Conservation (phyloP, 139 green algal genomes). For the Chlamydomonas schloesseri region DNA sequence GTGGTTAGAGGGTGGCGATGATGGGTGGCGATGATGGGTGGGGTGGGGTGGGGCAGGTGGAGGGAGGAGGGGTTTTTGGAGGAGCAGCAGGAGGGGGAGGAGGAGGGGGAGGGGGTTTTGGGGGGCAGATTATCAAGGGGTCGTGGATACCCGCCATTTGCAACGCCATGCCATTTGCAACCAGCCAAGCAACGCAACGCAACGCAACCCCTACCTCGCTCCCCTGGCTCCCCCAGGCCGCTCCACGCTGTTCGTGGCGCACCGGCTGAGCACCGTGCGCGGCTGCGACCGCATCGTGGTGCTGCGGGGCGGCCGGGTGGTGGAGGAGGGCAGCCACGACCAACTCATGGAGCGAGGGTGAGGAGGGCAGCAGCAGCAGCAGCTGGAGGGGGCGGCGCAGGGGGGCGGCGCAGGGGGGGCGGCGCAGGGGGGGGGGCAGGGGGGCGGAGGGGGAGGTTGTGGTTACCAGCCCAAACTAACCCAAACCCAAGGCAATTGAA, state of each 20-base stretch:
- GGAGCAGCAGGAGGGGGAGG: no score
- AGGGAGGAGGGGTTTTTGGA: no score
- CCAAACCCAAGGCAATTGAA: background rate
- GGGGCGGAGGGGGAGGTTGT: background rate
- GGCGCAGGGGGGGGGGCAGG: background rate
- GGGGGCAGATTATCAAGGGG: no score
- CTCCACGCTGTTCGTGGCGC: constrained; percentile 95
- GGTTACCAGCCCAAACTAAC: background rate
- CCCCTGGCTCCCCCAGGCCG: no score
- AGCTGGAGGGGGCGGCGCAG: background rate
- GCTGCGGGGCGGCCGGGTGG: constrained; percentile 57
- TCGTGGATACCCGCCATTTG: no score
- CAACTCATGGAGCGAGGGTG: constrained; percentile 56
- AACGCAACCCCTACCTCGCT: no score
- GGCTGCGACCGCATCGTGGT: constrained; percentile 88
- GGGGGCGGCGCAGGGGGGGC: background rate
- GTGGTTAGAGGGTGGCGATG: background rate
- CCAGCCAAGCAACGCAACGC: no score
- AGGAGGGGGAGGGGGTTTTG: no score
- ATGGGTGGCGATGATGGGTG: no score
- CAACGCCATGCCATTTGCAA: no score
- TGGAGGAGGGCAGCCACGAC: constrained; percentile 67
- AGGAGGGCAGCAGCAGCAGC: background rate
- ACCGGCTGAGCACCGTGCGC: constrained; percentile 90
- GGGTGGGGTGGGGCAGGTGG: no score